These are phyloP conservation scores for Novakomyces olei DNA, from an alignment of 805 yeast species.

Conservation along the genomic window DNA sequence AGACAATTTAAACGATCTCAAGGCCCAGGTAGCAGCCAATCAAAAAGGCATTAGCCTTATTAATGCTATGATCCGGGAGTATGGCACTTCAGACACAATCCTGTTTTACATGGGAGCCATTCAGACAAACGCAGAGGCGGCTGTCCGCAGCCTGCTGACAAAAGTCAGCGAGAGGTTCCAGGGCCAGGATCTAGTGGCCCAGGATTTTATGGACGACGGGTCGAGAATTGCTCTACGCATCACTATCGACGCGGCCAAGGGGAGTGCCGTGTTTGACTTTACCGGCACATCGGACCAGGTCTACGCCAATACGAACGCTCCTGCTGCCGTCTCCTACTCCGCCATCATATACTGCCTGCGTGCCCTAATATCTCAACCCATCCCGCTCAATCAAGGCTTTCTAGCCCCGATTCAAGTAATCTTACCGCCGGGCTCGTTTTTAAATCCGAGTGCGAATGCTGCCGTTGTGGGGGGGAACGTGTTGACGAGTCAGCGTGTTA, in stretches of 20 bases:
- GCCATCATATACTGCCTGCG: slow-evolving; percentile 76
- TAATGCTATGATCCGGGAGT: slow-evolving; percentile 36
- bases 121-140: slow-evolving; percentile 51
- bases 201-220: slow-evolving; percentile 66
- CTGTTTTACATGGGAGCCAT: slow-evolving; percentile 61
- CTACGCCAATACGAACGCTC: slow-evolving; percentile 81
- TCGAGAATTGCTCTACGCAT: slow-evolving; percentile 39
- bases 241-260: slow-evolving; percentile 23
- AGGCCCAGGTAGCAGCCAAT: slow-evolving; percentile 77
- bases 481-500: slow-evolving; percentile 79
- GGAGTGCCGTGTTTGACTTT: slow-evolving; percentile 59
- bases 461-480: slow-evolving; percentile 95
- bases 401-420: slow-evolving; percentile 49
- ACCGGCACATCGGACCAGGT: slow-evolving; percentile 70
- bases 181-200: slow-evolving; percentile 22
- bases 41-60: slow-evolving; percentile 59
- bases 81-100: slow-evolving; percentile 34
- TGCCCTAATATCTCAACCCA: slow-evolving; percentile 63
- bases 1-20: slow-evolving; percentile 66
- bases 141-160: slow-evolving; percentile 38
- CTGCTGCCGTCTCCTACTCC: slow-evolving; percentile 69
- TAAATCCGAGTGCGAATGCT: slow-evolving; percentile 61
- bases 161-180: slow-evolving; percentile 21
- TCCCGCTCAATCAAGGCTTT: slow-evolving; percentile 89
- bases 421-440: slow-evolving; percentile 38